Evolutionary conservation across 352 stramenopile species (phyloP), one percentile per base, ranked within the genome.

Genomic region (Blastocystis hominis): DNA sequence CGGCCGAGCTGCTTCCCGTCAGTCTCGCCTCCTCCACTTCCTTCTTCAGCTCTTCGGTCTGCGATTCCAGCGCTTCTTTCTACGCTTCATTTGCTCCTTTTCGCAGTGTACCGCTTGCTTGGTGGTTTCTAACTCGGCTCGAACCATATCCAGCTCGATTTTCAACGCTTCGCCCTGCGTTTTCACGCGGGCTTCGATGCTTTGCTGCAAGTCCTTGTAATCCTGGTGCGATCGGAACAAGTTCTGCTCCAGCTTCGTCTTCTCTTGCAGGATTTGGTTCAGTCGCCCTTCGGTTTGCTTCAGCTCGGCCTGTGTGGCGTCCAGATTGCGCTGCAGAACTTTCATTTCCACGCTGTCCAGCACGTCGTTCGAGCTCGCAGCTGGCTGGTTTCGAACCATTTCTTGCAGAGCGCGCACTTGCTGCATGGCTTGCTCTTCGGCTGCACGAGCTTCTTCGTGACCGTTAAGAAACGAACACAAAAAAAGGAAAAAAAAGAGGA

Each of bases 361-460:
- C 15, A 17, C 44, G 30, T 24, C n/a, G 10, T 24, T 44, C 15
- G 24, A 24, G 20, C 9, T 30, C 3, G 20, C 76, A 2, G 30
- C 36, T 34, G 76, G 76, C 46, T 72, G 59, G 34, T 54, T 86
- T 4, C 76, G 76, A 20, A 86, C 76, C 76, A 86, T 86, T 46
- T 86, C 76, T 38, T 86, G 76, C 17, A 86, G 63, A 6, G 76
- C 76, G n/a, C 47, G 76, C 30, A 76, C 63, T 38, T 86, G 76
- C 36, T 86, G 59, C 63, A 86, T 76, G 4, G 59, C 59, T 36
- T 76, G 59, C 30, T 86, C 76, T 7, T 36, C 63, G n/a, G 75
- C 40, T 42, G 59, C 38, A 15, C 47, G 68, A 6, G 59, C 54
- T 36, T 86, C 76, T 59, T 86, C 76, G 40, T 80, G 54, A 38